These are phyloP conservation scores for Decorospora gaudefroyi DNA, from an alignment of 2,329 filamentous ascomycete genomes.

Conservation along the genomic window DNA sequence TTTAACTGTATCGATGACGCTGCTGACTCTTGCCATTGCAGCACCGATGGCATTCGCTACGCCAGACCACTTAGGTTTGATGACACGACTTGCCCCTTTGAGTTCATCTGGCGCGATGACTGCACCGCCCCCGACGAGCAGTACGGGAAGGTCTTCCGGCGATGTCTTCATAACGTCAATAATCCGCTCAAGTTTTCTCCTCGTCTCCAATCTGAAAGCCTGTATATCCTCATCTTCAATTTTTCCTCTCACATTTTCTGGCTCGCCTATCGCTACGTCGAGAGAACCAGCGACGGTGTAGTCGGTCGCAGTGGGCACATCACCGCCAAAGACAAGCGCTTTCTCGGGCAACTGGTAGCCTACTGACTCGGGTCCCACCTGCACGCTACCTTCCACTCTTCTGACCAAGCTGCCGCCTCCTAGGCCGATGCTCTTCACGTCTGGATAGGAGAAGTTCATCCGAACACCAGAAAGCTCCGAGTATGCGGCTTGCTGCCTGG, in stretches of 20 bases:
- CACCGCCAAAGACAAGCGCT: constrained; percentile 62
- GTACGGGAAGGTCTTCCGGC: constrained; percentile 61
- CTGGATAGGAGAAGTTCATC: constrained; percentile 61
- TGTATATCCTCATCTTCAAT: constrained; percentile 44
- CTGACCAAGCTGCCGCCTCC: constrained; percentile 63
- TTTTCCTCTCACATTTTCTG: constrained; percentile 43
- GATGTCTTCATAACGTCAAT: constrained; percentile 68
- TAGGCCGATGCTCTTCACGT: constrained; percentile 63
- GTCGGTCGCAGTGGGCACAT: constrained; percentile 64
- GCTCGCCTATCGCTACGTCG: constrained; percentile 52
- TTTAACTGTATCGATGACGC: constrained; percentile 49
- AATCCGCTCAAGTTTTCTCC: constrained; percentile 58
- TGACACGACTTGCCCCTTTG: constrained; percentile 59
- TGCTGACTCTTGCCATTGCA: constrained; percentile 63
- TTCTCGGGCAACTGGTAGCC: constrained; percentile 61
- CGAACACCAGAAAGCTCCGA: constrained; percentile 66
- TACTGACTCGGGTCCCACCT: constrained; percentile 66
- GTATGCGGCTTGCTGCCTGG: constrained; percentile 65
- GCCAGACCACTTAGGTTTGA: constrained; percentile 61
- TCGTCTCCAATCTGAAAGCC: constrained; percentile 51
- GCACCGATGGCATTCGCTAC: constrained; percentile 70
- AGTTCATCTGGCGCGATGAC: constrained; percentile 62
- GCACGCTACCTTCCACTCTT: constrained; percentile 46
- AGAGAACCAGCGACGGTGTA: constrained; percentile 49
- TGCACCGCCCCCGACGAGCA: constrained; percentile 67